Evolutionary conservation across 1,284 basidiomycete species (phyloP).

Genomic region (Sanghuangporus sanghuang): DNA sequence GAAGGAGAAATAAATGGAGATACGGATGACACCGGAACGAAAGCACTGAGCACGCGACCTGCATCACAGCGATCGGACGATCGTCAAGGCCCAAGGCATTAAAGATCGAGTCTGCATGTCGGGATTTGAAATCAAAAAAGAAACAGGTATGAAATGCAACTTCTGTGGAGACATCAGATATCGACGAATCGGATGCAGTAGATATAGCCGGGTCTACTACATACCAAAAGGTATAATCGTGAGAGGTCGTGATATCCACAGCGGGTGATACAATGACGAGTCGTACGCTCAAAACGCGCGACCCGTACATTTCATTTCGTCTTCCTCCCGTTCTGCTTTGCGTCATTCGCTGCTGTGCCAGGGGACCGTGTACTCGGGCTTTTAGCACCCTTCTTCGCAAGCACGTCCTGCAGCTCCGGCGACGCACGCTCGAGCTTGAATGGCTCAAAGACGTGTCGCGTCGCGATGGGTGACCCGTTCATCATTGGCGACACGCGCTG

Average conservation of each 20-base stretch:
- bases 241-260: not conserved
- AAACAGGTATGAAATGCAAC: not conserved
- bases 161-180: not conserved
- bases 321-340: not conserved
- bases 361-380: slow-evolving; percentile 25
- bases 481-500: slow-evolving; percentile 9
- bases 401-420: slow-evolving; percentile 49
- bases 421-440: slow-evolving; percentile 51
- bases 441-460: slow-evolving; percentile 44
- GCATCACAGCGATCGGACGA: not conserved
- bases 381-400: slow-evolving; percentile 40
- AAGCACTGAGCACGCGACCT: not conserved
- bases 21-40: not conserved
- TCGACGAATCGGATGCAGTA: not conserved
- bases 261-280: not conserved
- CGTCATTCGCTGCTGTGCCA: not conserved
- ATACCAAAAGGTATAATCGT: not conserved
- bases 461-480: slow-evolving; percentile 14
- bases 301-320: not conserved
- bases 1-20: not conserved
- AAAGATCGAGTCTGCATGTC: too few species aligned
- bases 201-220: not conserved
- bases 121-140: not conserved
- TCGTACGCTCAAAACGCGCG: not conserved
- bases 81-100: too few species aligned